Percentiles rank a stretch among this genome's conserved stretches.
Conservation (phyloP, 371 early-diverging fungal species). For the Choanephora cucurbitarum region DNA sequence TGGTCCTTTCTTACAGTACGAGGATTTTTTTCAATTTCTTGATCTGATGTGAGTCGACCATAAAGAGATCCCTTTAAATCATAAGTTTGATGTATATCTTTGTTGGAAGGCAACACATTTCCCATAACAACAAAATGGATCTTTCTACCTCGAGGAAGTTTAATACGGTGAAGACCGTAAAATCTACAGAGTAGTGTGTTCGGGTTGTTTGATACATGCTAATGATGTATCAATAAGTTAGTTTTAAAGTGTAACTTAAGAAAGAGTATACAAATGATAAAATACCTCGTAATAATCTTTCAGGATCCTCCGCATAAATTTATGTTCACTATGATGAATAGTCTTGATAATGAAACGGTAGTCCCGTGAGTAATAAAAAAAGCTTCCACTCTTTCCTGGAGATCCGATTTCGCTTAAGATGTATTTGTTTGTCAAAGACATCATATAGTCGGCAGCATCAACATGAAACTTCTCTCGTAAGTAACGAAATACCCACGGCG, state of each 20-base stretch:
- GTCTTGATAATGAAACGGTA: slow-evolving; percentile 98
- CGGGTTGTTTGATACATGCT: slow-evolving; percentile 91
- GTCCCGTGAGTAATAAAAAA: slow-evolving; percentile 97
- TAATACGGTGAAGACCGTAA: slow-evolving; percentile 95
- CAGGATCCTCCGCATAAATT: slow-evolving; percentile 85
- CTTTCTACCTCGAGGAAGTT: slow-evolving; percentile 87
- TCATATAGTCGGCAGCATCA: slow-evolving; percentile 93
- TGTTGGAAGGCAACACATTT: slow-evolving; percentile 94
- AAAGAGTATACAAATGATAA: background rate
- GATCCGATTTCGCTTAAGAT: slow-evolving; percentile 94
- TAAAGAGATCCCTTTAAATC: slow-evolving; percentile 95
- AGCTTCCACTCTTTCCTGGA: slow-evolving; percentile 94
- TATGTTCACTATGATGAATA: slow-evolving; percentile 92
- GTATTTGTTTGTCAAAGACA: slow-evolving; percentile 94
- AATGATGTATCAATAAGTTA: background rate
- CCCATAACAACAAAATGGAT: slow-evolving; percentile 99
- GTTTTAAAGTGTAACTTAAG: no score
- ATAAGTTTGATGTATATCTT: slow-evolving; percentile 94
- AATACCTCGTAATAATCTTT: slow-evolving; percentile 78
- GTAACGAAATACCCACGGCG: slow-evolving; percentile 95
- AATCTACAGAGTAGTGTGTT: slow-evolving; percentile 92
- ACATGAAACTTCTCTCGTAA: slow-evolving; percentile 88
- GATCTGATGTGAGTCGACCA: slow-evolving; percentile 79
- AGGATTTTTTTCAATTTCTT: slow-evolving; percentile 76
- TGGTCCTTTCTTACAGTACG: slow-evolving; percentile 91